These are phyloP conservation scores for Vigna mungo DNA, from an alignment of 306 rosid genomes.

Conservation along the genomic window DNA sequence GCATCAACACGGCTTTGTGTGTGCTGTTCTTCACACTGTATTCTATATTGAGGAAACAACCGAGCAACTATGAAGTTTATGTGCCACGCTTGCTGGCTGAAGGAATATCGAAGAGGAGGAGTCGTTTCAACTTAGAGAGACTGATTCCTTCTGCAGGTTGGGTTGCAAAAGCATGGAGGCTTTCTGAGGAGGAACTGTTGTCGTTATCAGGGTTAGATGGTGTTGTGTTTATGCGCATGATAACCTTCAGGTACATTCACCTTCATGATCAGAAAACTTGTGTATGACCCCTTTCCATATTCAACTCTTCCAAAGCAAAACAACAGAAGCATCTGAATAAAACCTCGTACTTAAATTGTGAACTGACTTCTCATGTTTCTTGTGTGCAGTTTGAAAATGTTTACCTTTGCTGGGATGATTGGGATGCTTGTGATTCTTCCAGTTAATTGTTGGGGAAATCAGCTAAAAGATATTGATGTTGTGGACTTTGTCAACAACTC, in stretches of 20 bases:
- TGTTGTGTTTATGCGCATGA: conserved; percentile 78
- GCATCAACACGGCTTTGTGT: conserved; percentile 80
- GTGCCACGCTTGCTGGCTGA: conserved; percentile 70
- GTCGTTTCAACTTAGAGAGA: conserved; percentile 74
- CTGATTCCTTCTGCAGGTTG: conserved; percentile 83
- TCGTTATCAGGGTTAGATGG: conserved; percentile 77
- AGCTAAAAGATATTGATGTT: conserved; percentile 46
- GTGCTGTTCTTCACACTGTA: conserved; percentile 75
- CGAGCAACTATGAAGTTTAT: conserved; percentile 74
- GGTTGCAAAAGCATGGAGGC: conserved; percentile 77
- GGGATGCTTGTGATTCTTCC: conserved; percentile 90
- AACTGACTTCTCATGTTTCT: conserved; percentile 32
- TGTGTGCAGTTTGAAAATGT: conserved; percentile 73
- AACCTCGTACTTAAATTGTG: conserved; percentile 33
- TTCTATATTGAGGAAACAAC: conserved; percentile 84
- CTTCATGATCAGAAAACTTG: conserved; percentile 22
- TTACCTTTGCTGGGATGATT: conserved; percentile 79
- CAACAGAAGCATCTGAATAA: background rate
- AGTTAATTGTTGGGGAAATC: conserved; percentile 80
- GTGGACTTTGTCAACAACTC: conserved; percentile 40
- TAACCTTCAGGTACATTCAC: conserved; percentile 69
- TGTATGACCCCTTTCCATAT: background rate
- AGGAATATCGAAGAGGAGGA: conserved; percentile 62
- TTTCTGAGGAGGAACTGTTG: conserved; percentile 84
- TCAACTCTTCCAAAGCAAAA: background rate